Base-by-base conservation (phyloP, 306 rosid genomes). In the Hippophae rhamnoides region DNA sequence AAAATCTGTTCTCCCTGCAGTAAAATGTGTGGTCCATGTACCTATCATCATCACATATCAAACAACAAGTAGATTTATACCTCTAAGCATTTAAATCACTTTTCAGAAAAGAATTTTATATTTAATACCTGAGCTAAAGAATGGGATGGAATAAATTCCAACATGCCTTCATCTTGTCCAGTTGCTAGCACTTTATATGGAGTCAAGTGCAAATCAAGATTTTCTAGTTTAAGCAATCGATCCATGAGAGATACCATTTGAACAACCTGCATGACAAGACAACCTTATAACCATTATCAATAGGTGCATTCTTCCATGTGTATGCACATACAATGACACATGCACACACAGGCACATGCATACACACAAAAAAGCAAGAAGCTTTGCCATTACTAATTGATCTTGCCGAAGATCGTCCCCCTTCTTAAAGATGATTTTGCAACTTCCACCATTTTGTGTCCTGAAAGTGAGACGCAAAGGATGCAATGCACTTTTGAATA, bases 151-250 rank as follows among this genome's bases (percentile, higher is more conserved):
- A 92, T 86, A 58, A 85, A 86, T 70, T 92, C 96, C 77, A 88
- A 14, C 99, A 92, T 88, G 84, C 99, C 99, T 82, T 92, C 99
- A 72, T 92, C 99, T 80, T 92, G 99, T 63, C 95, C 99, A 56
- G 99, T 92, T 42, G 99, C 99, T 46, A 92, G 83, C 71, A 92
- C 99, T 76, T 79, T 83, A 71, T 88, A 92, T 6, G 99, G 99
- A 56, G 99, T 92, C 56, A 92, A 79, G 72, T 84, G 83, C 43
- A 92, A 74, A 63, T 92, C 99, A 66, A 92, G 99, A 80, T 92
- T 92, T 80, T 92, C 96, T 47, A 78, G 69, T 80, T 92, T 92
- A 13, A 92, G 95, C 77, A 88, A 77, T 62, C 99, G 85, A 76
- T 92, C 99, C 99, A 92, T 92, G 54, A 92, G 88, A 57, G 87